Evolutionary conservation across 2,329 filamentous ascomycete genomes (phyloP).

Genomic region (Fusarium pseudoanthophilum): DNA sequence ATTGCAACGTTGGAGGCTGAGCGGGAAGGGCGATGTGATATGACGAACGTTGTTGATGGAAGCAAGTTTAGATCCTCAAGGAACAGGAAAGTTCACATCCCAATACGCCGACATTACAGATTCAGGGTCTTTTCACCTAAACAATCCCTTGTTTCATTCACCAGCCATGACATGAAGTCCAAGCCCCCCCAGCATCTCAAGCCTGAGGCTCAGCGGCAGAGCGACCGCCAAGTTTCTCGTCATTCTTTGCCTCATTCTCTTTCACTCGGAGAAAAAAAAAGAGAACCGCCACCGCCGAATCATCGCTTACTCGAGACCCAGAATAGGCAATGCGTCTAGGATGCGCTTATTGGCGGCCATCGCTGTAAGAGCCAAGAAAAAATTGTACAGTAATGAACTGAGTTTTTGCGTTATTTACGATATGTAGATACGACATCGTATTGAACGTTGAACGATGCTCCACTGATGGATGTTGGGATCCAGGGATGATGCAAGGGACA

Average conservation of each 20-base stretch:
- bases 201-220: slow-evolving; percentile 32
- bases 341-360: slow-evolving; percentile 27
- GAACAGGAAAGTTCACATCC: neutral
- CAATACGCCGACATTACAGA: neutral
- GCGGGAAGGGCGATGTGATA: neutral
- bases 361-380: slow-evolving; percentile 17
- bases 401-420: slow-evolving; percentile 20
- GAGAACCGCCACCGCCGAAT: slow-evolving; percentile 13
- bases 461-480: neutral
- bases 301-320: slow-evolving; percentile 6
- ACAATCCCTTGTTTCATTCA: neutral
- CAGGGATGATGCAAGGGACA: neutral
- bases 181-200: slow-evolving; percentile 1
- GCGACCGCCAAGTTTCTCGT: slow-evolving; percentile 24
- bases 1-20: neutral
- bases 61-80: neutral
- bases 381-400: neutral
- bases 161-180: neutral
- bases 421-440: neutral
- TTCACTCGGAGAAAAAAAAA: neutral
- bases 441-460: neutral
- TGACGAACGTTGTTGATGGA: neutral
- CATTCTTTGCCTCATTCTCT: slow-evolving; percentile 9
- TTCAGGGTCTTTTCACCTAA: neutral
- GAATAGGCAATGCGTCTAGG: slow-evolving; percentile 20